Evolutionary conservation across 106 monocot genomes (phyloP), one percentile per base, ranked within the genome.

Genomic region (Cymbidium sinense): DNA sequence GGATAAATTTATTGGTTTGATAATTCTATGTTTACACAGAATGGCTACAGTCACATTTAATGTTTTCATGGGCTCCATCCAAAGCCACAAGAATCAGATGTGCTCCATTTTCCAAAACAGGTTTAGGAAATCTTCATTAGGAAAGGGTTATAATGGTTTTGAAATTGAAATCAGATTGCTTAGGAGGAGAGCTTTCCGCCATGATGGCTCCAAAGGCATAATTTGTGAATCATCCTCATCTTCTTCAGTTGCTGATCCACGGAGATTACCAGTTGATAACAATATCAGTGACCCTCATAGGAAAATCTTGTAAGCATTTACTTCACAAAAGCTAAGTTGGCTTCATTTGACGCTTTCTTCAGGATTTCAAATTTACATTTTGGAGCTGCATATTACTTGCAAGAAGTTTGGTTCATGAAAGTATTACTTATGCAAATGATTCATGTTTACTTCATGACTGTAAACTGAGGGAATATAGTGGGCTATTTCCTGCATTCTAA

Each of bases 221-320:
- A 54, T 86, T 77, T 73, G 44, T 76, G 81, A 85, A 62, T 89
- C 91, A 62, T 71, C 70, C 10, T 83, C 86, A 52, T 78, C 85
- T 43, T 85, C 85, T 73, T 83, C 85, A 2, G 81, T 95, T 19
- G 72, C 51, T 50, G 85, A 87, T 76, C 86, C 86, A 41, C 80
- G 86, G 81, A 55, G 85, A 50, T 8, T 74, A 70, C 77, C 78
- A 58, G 76, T 78, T 50, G 79, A 21, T 65, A 70, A 74, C 35
- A 83, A 70, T 20, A 33, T 77, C 43, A 70, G 64, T 34, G 81
- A 76, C 70, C 76, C 87, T 19, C 76, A 25, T 72, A 91, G 85
- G 78, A n/a, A 95, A 90, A 82, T 80, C 95, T 84, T 81, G 95
- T 96, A 79, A 83, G 79, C 31, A 30, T 73, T 34, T 37, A 37